Evolutionary conservation across 352 stramenopile species (phyloP).

Genomic region (Peronospora belbahrii): DNA sequence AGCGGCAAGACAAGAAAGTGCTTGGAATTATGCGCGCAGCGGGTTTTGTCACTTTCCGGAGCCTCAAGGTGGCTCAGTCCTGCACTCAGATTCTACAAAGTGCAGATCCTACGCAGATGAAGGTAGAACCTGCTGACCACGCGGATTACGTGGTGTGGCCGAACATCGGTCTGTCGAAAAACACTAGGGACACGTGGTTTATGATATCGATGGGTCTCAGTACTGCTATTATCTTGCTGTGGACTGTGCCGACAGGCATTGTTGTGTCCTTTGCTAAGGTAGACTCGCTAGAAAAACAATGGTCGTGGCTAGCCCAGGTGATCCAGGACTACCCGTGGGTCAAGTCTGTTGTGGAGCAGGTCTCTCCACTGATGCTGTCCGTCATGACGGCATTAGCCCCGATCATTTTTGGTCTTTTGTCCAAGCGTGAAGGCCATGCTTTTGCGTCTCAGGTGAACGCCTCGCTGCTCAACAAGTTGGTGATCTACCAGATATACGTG

Average conservation of each 20-base stretch:
- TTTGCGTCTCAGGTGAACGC: constrained; percentile 52
- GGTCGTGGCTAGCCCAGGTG: constrained; percentile 34
- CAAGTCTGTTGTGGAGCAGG: constrained; percentile 59
- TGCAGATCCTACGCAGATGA: constrained; percentile 60
- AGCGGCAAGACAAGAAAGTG: constrained; percentile 31
- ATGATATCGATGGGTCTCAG: constrained; percentile 56
- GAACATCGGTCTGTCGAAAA: constrained; percentile 74
- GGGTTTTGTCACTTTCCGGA: constrained; percentile 80
- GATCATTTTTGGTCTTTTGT: constrained; percentile 79
- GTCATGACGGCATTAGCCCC: constrained; percentile 73
- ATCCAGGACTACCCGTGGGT: constrained; percentile 58
- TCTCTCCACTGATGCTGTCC: constrained; percentile 71
- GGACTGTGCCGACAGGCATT: constrained; percentile 72
- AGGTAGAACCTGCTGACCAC: constrained; percentile 53
- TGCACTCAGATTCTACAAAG: constrained; percentile 77
- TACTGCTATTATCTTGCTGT: constrained; percentile 72
- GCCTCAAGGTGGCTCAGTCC: constrained; percentile 57
- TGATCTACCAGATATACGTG: constrained; percentile 78
- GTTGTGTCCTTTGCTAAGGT: constrained; percentile 74
- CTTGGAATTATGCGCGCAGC: constrained; percentile 61
- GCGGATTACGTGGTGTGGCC: constrained; percentile 70
- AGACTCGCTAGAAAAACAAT: constrained; percentile 41
- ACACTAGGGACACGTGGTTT: constrained; percentile 59
- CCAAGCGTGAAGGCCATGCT: constrained; percentile 70
- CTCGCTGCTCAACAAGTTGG: constrained; percentile 75